Conservation (phyloP, 495 filamentous ascomycete genomes). For the Mycothermus thermophilus region DNA sequence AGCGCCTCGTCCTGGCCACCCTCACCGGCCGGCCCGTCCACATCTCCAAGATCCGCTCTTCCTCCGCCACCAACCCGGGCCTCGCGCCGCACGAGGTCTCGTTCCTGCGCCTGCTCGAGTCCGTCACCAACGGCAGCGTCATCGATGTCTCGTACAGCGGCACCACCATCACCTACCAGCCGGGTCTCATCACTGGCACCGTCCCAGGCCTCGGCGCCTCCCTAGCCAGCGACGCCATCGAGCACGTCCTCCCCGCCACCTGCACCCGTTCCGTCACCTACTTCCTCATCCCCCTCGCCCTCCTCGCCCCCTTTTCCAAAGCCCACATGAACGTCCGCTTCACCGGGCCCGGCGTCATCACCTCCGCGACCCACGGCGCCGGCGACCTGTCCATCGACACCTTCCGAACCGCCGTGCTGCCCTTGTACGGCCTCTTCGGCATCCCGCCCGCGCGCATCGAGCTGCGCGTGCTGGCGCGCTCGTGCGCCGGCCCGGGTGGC, state of each 20-base stretch:
- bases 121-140: slow-evolving; percentile 85
- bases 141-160: slow-evolving; percentile 94
- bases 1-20: slow-evolving; percentile 79
- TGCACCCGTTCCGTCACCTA: slow-evolving; percentile 78
- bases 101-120: slow-evolving; percentile 85
- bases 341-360: slow-evolving; percentile 86
- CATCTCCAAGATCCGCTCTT: slow-evolving; percentile 82
- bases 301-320: slow-evolving; percentile 90
- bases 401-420: slow-evolving; percentile 83
- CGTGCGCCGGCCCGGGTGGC: slow-evolving; percentile 58
- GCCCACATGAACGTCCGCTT: slow-evolving; percentile 75
- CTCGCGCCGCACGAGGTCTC: slow-evolving; percentile 87
- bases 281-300: slow-evolving; percentile 76
- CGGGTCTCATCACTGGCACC: slow-evolving; percentile 79
- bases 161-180: slow-evolving; percentile 78
- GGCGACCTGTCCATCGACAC: slow-evolving; percentile 86
- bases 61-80: slow-evolving; percentile 70
- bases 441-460: slow-evolving; percentile 73
- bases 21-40: slow-evolving; percentile 80
- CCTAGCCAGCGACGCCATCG: slow-evolving; percentile 52
- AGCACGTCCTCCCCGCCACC: slow-evolving; percentile 59
- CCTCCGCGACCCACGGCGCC: slow-evolving; percentile 51
- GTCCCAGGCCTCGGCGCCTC: slow-evolving; percentile 48
- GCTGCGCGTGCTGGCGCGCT: slow-evolving; percentile 64
- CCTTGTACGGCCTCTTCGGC: slow-evolving; percentile 78